Evolutionary conservation across 164 flowering plant genomes (phyloP), one percentile per base, ranked within the genome.

Genomic region (Umbellularia californica): DNA sequence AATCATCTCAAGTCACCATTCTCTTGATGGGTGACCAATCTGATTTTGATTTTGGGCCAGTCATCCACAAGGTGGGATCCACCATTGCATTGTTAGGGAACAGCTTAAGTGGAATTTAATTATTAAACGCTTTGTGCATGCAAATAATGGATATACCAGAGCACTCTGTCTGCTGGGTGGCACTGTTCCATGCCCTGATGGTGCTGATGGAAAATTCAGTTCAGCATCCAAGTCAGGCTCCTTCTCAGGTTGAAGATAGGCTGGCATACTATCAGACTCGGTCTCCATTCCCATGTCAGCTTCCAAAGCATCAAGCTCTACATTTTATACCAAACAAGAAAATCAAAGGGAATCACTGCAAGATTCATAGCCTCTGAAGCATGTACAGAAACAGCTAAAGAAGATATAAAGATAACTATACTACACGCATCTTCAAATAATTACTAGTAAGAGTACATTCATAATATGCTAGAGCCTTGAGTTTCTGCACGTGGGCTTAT

Each of bases 251-350:
- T 90, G 98, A 81, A 95, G 95, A 80, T 93, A 95, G 52, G 93
- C 77, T 50, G 96, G 99, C 47, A 92, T 88, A 13, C 90, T 94
- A 69, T 89, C 90, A 75, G 90, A 77, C 83, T 95, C 99, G 6
- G 86, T 82, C 72, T 92, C 98, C 79, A 79, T 75, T 73, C 93
- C 93, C 98, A 95, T 95, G 82, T 95, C 99, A 24, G 90, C 90
- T 85, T 95, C 99, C 84, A 95, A 81, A 72, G 97, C 98, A 83
- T 95, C 99, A 78, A 95, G 96, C 86, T 95, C 99, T 95, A 87
- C 75, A 77, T 47, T 50, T 47, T 9, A 69, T 52, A n/a, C 5
- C n/a, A 15, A 55, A 19, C 6, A 55, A 55, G 60, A 55, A 55
- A 55, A 55, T 55, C 60, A 55, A 55, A 41, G 11, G 11, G 47